Conservation (phyloP, 495 filamentous ascomycete species). For the Lasiosphaeriaceae sp. region DNA sequence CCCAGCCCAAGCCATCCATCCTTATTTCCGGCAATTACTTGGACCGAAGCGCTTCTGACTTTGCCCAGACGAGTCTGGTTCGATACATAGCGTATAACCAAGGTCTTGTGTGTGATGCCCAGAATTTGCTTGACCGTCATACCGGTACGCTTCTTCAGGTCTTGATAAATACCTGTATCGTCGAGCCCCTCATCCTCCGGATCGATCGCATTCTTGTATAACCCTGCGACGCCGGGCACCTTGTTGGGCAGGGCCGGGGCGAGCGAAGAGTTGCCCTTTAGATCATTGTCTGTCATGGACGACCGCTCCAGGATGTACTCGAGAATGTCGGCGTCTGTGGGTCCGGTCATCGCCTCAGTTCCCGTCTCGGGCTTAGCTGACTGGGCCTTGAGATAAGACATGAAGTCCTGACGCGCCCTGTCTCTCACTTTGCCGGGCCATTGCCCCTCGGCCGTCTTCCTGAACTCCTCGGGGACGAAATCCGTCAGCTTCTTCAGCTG, state of each 20-base stretch:
- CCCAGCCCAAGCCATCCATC: constrained; percentile 85
- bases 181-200: constrained; percentile 40
- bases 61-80: constrained; percentile 98
- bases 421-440: constrained; percentile 26
- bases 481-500: constrained; percentile 34
- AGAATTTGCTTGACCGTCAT: constrained; percentile 55
- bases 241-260: constrained; percentile 40
- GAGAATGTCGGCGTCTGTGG: constrained; percentile 38
- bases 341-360: constrained; percentile 36
- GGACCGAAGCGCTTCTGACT: constrained; percentile 63
- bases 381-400: constrained; percentile 26
- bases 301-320: constrained; percentile 41
- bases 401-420: constrained; percentile 28
- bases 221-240: constrained; percentile 40
- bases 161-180: constrained; percentile 37
- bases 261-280: constrained; percentile 34
- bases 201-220: constrained; percentile 46
- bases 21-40: constrained; percentile 78
- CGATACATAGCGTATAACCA: constrained; percentile 68
- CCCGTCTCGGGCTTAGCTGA: constrained; percentile 48
- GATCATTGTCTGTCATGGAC: constrained; percentile 31
- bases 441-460: constrained; percentile 21
- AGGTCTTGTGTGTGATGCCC: constrained; percentile 52
- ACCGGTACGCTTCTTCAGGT: constrained; percentile 66
- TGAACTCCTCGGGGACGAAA: constrained; percentile 34